These are phyloP conservation scores for Penicillium concentricum DNA, from an alignment of 2,329 filamentous ascomycete genomes.

Conservation along the genomic window DNA sequence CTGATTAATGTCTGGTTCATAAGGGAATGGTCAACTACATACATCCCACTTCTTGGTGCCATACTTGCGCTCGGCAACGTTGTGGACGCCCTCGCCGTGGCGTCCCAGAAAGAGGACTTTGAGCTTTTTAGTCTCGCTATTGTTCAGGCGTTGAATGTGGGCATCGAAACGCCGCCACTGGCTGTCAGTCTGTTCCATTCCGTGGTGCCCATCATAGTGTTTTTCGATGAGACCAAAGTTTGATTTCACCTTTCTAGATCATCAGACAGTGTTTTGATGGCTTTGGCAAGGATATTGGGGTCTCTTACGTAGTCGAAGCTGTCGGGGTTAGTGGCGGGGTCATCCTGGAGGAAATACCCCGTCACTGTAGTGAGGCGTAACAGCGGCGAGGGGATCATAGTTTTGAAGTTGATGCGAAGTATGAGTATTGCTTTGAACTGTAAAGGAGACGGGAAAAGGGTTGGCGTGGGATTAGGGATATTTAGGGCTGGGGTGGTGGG, in stretches of 20 bases:
- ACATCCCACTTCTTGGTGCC: slow-evolving; percentile 62
- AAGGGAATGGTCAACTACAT: slow-evolving; percentile 18
- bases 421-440: not conserved
- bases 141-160: slow-evolving; percentile 50
- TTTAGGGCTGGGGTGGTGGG: slow-evolving; percentile 8
- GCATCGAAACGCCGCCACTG: slow-evolving; percentile 57
- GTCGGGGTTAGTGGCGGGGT: slow-evolving; percentile 46
- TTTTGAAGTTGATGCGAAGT: not conserved
- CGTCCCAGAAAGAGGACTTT: slow-evolving; percentile 59
- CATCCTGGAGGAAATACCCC: slow-evolving; percentile 54
- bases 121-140: slow-evolving; percentile 44
- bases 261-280: not conserved
- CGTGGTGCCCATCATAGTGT: slow-evolving; percentile 34
- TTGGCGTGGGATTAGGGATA: not conserved
- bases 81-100: slow-evolving; percentile 62
- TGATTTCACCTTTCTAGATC: slow-evolving; percentile 31
- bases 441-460: not conserved
- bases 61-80: slow-evolving; percentile 59
- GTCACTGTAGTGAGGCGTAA: slow-evolving; percentile 43
- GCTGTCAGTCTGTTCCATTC: slow-evolving; percentile 31
- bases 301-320: slow-evolving; percentile 50
- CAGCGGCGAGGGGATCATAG: slow-evolving; percentile 11
- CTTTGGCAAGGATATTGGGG: not conserved
- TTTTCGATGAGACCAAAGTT: slow-evolving; percentile 53
- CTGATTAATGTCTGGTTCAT: not conserved